Conservation (phyloP, 495 filamentous ascomycete species). For the Hypoxylon perforatum region DNA sequence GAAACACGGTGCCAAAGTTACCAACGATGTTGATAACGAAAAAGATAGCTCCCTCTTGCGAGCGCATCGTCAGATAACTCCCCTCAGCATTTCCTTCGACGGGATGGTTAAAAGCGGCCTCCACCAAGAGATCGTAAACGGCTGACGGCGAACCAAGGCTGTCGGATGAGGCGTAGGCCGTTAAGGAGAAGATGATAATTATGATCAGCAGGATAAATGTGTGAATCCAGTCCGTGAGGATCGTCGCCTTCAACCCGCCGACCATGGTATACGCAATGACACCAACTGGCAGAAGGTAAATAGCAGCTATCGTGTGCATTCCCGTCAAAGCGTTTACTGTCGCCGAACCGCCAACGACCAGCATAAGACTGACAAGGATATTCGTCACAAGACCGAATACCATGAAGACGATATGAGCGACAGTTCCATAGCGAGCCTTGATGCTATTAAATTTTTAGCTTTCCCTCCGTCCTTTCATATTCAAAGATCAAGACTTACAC, state of each 20-base stretch:
- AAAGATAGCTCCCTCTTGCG: constrained; percentile 89
- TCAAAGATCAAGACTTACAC: constrained; percentile 70
- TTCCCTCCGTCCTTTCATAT: not conserved
- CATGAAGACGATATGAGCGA: constrained; percentile 79
- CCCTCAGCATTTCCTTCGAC: constrained; percentile 87
- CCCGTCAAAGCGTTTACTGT: constrained; percentile 88
- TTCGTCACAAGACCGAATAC: constrained; percentile 87
- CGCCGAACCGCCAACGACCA: constrained; percentile 90
- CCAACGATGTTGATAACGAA: constrained; percentile 96
- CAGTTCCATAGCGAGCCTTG: constrained; percentile 66
- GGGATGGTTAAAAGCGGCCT: constrained; percentile 76
- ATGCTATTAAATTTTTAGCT: constrained; percentile 45
- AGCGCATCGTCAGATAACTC: constrained; percentile 91
- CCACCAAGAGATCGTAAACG: constrained; percentile 82
- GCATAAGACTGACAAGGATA: constrained; percentile 87
- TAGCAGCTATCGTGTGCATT: constrained; percentile 86
- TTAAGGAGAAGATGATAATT: constrained; percentile 90
- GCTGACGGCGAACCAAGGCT: constrained; percentile 81
- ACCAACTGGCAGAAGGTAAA: constrained; percentile 88
- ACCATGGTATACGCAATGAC: constrained; percentile 80
- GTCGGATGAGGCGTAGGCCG: constrained; percentile 80
- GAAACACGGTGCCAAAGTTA: constrained; percentile 84
- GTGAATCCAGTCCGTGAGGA: constrained; percentile 71
- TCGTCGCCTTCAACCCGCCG: constrained; percentile 62
- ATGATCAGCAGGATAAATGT: constrained; percentile 89